Evolutionary conservation across 2,329 filamentous ascomycete species (phyloP), one percentile per base, ranked within the genome.

Genomic region (Colletotrichum sp.): DNA sequence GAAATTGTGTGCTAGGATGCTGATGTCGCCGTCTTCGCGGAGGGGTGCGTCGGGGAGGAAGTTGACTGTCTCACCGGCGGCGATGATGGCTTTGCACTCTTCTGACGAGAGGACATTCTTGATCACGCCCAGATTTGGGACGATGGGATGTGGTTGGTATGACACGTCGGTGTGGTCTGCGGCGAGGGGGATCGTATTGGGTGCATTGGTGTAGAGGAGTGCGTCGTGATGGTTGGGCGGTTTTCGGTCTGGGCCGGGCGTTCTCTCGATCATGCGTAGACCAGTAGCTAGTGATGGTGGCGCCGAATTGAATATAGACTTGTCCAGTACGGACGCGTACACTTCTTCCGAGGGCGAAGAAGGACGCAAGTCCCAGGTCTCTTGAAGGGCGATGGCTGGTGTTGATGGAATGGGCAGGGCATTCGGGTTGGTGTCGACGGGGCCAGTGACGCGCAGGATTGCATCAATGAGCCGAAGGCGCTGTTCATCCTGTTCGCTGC

Each of bases 1-100:
- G 77, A 94, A 93, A 81, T 94, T 94, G 83, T 94, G 92, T 0
- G 92, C 92, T 2, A 94, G 81, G 61, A 94, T 88, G 78, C 91
- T 93, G 29, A 87, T 86, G 67, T 93, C 91, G 18, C 90, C 90
- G 70, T 92, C 90, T n/a, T 91, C 90, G 3, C 91, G 89, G 34
- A 94, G 83, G 0, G 92, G 92, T 1, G 91, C 90, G 77, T 94
- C 93, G 0, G 93, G 92, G 0, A 92, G 85, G 76, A 94, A 94
- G 8, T 89, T 88, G 59, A 93, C 88, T 1, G 86, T 86, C 79
- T 94, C 93, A 7, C 90, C 92, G 0, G 92, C 90, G 1, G 91
- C 89, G 24, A 94, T 90, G 69, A 94, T 93, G 15, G 90, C 86
- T 62, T 86, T 88, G 82, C 93, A 94, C 79, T 94, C 93, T 2